A percentile compares a stretch with the other conserved stretches of the same genome.
These are phyloP conservation scores for Plasmodium ovale DNA, from an alignment of 169 alveolate genomes.

Conservation along the genomic window DNA sequence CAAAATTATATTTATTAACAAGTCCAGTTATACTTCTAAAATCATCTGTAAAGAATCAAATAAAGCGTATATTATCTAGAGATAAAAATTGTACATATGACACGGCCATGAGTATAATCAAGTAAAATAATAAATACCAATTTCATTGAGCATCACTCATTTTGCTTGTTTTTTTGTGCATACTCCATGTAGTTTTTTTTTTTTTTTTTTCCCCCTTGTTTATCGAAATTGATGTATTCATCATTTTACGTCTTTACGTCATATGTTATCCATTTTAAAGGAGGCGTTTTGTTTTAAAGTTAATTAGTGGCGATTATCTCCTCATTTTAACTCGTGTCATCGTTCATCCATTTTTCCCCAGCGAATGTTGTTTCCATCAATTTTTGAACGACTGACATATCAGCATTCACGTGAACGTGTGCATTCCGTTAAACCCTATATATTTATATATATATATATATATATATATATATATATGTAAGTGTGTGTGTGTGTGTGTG, in stretches of 20 bases:
- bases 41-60: constrained; percentile 80
- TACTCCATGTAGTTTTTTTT: neutral
- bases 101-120: constrained; percentile 82
- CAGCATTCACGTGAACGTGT: neutral
- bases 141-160: too few relatives aligned
- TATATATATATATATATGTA: neutral
- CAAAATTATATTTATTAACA: constrained; percentile 81
- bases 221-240: too few relatives aligned
- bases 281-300: too few relatives aligned
- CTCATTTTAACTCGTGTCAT: too few relatives aligned
- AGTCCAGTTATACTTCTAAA: constrained; percentile 82
- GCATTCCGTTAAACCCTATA: neutral
- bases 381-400: too few relatives aligned
- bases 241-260: too few relatives aligned
- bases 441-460: neutral
- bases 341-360: too few relatives aligned
- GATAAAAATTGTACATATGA: constrained; percentile 79
- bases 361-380: too few relatives aligned
- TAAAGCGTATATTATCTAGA: constrained; percentile 79
- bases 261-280: too few relatives aligned
- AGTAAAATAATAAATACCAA: constrained; percentile 28
- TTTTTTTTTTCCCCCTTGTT: too few relatives aligned
- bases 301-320: too few relatives aligned
- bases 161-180: neutral
- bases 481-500: neutral